A percentile compares a stretch with the other conserved stretches of the same genome.
Conservation (phyloP, 129 eudicot genomes). For the Mikania micrantha region DNA sequence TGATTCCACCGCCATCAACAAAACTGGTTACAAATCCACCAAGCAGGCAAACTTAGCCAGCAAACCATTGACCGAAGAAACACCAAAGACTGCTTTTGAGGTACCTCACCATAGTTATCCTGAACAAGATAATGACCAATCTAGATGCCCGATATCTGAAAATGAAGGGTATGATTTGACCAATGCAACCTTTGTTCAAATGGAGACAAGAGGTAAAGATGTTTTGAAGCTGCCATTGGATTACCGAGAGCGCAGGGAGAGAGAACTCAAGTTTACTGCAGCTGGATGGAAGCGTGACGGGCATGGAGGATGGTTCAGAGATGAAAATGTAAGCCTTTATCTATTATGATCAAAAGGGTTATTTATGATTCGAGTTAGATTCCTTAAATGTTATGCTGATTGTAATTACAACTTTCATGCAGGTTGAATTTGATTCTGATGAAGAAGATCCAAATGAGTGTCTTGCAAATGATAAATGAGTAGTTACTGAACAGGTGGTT, state of each 20-base stretch:
- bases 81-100: constrained; percentile 47
- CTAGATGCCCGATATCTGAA: not conserved
- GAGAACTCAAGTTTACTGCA: constrained; percentile 62
- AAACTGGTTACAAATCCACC: constrained; percentile 5
- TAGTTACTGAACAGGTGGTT: not conserved
- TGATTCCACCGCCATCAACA: constrained; percentile 19
- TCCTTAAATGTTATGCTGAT: not conserved
- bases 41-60: constrained; percentile 21
- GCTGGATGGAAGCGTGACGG: constrained; percentile 84
- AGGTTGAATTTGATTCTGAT: constrained; percentile 89
- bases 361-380: not conserved
- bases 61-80: constrained; percentile 50
- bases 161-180: constrained; percentile 4
- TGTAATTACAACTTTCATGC: constrained; percentile 20
- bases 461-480: constrained; percentile 21
- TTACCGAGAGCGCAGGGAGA: constrained; percentile 45
- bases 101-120: constrained; percentile 13
- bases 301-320: constrained; percentile 79
- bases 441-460: constrained; percentile 77
- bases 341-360: not conserved
- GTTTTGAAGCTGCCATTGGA: constrained; percentile 28
- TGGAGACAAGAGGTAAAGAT: constrained; percentile 14
- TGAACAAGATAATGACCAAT: constrained; percentile 9
- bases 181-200: constrained; percentile 1
- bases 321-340: constrained; percentile 56